Base-by-base conservation (phyloP, 148 eudicot species). In the Tetragonia tetragonoides region DNA sequence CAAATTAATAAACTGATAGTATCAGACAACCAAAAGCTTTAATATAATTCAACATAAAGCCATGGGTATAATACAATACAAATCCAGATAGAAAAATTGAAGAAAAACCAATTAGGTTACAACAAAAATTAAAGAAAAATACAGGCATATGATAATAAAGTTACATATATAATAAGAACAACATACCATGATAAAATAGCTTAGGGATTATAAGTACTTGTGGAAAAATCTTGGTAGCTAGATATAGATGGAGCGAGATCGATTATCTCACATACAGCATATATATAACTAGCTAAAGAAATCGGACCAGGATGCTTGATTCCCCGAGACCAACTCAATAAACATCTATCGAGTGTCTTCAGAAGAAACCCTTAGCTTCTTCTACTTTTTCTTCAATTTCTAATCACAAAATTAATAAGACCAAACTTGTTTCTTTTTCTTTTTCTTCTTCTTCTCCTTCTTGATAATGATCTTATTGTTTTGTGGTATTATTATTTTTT, bases 281-380 rank as follows among this genome's bases (percentile, higher is more conserved):
- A 42, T 39, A 17, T 59, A 69, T 70, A 11, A 23, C 42, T 64
- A 75, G 71, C 68, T 1, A 70, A 72, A 79, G 80, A 79, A 74
- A 82, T 82, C 84, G 84, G 84, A 82, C 84, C 84, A 74, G 66
- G 84, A 82, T 78, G 84, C 84, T 82, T 77, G 78, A 82, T 82
- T 82, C 84, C 84, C 84, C 81, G 53, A 57, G 71, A 59, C 40
- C 81, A 72, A 77, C 77, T 76, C 70, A 49, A 65, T 41, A 59
- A 73, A 77, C 7, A 37, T 46, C 42, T 56, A 75, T 11, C 1
- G 53, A 23, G 66, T 21, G 37, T 57, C 37, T 37, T 34, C 23
- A 21, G 34, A 53, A 78, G 62, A 38, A 59, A 59, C 64, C 37
- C 20, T 17, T 5, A 23, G 51, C 40, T 64, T 47, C 28, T 73